Percentiles rank a stretch among this genome's conserved stretches.
Evolutionary conservation across 1,139 yeast genomes (phyloP).

Genomic region (Pichia sp.): DNA sequence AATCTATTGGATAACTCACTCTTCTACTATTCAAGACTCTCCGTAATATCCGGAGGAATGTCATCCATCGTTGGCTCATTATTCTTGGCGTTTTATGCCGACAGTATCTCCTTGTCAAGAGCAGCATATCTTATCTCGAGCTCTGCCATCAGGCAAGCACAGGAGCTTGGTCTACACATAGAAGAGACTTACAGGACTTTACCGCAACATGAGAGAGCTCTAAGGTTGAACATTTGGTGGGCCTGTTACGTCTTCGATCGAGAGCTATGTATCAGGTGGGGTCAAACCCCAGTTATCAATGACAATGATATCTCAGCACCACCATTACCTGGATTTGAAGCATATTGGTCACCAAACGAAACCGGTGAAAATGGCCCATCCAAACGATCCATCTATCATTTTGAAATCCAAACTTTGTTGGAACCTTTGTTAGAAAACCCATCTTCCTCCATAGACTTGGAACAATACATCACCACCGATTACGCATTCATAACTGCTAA

Average conservation of each 20-base stretch:
- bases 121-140: slow-evolving; percentile 43
- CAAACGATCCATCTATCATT: slow-evolving; percentile 4
- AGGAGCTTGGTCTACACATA: slow-evolving; percentile 63
- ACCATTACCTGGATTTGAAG: slow-evolving; percentile 23
- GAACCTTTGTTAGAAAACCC: slow-evolving; percentile 3
- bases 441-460: slow-evolving; percentile 4
- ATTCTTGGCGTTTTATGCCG: slow-evolving; percentile 43
- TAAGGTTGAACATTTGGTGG: slow-evolving; percentile 51
- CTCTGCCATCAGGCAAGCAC: slow-evolving; percentile 56
- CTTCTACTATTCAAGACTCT: slow-evolving; percentile 45
- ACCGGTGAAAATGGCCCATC: not conserved
- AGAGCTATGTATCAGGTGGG: slow-evolving; percentile 50
- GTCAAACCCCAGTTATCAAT: slow-evolving; percentile 56
- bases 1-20: slow-evolving; percentile 34
- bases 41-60: slow-evolving; percentile 48
- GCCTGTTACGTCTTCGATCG: slow-evolving; percentile 50
- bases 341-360: slow-evolving; percentile 20
- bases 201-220: slow-evolving; percentile 36
- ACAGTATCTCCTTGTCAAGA: slow-evolving; percentile 41
- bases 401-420: slow-evolving; percentile 13
- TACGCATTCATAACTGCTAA: slow-evolving; percentile 25
- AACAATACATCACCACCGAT: slow-evolving; percentile 22
- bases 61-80: slow-evolving; percentile 48
- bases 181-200: slow-evolving; percentile 44
- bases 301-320: slow-evolving; percentile 44